Conservation (phyloP, 192 early-diverging fungal species). For the Backusella luteola region DNA sequence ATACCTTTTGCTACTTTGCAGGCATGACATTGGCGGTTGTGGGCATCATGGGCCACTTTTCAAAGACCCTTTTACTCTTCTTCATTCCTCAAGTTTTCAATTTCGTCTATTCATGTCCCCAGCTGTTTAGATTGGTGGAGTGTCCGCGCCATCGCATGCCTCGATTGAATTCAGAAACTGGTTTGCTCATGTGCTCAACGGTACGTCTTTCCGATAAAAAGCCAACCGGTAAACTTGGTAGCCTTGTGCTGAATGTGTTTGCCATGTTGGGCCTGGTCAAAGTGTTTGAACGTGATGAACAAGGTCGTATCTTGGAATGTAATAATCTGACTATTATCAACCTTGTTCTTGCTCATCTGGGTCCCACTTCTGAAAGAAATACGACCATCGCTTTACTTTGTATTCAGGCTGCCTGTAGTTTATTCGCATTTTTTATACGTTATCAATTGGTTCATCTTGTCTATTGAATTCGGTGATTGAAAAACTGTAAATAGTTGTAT, state of each 20-base stretch:
- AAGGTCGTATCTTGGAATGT: conserved; percentile 52
- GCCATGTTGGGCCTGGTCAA: conserved; percentile 49
- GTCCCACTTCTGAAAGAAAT: conserved; percentile 71
- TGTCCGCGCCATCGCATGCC: conserved; percentile 98
- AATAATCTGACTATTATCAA: conserved; percentile 96
- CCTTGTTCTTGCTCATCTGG: conserved; percentile 75
- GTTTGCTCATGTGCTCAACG: conserved; percentile 38
- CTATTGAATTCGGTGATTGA: conserved; percentile 50
- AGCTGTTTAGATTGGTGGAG: conserved; percentile 90
- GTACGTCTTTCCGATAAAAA: conserved; percentile 30
- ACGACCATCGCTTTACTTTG: conserved; percentile 57
- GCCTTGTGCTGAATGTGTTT: conserved; percentile 52
- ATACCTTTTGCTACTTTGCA: conserved; percentile 97
- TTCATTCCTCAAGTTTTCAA: conserved; percentile 98
- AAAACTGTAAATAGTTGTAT: background rate
- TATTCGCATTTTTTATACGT: conserved; percentile 77
- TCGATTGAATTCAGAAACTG: conserved; percentile 45
- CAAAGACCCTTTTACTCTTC: conserved; percentile 90
- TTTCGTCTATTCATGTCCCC: conserved; percentile 93
- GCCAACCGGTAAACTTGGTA: conserved; percentile 44
- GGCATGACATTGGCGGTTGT: conserved; percentile 99
- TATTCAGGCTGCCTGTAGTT: conserved; percentile 66
- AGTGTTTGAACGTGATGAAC: conserved; percentile 49
- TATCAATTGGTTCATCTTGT: conserved; percentile 80
- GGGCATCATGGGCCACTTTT: conserved; percentile 91